Base-by-base conservation (phyloP, 371 early-diverging fungal species). In the Rhizomucor pusillus region DNA sequence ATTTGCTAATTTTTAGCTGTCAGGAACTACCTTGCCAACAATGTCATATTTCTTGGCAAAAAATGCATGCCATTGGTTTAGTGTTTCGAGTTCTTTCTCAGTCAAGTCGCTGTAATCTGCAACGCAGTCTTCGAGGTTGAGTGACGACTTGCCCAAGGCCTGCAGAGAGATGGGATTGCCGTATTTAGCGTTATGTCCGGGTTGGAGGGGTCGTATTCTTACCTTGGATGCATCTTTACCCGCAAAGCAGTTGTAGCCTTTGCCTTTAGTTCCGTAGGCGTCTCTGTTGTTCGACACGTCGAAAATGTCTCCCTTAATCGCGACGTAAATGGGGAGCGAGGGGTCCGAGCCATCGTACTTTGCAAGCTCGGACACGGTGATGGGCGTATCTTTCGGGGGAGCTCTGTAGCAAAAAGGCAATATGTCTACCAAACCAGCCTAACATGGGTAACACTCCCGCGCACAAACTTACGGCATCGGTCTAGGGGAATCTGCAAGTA, bases 171-270 rank as follows among this genome's bases (percentile, higher is more conserved):
- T 10, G 18, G 18, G 24, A 11, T 14, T 7, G 6, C n/a, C 18
- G 24, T 14, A 24, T 10, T 48, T 54, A 19, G 22, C 16, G 16
- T 20, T 13, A 19, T 40, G 37, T 1, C 23, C 19, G 25, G 11
- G 7, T 54, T 6, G 14, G 37, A 9, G 2, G 33, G 6, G 13
- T 3, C 9, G 5, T n/a, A 47, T 44, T 47, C 52, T 63, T 78
- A 85, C 85, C 70, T 73, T 77, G 25, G 85, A 85, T 9, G 91
- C 88, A 60, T 94, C 92, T 62, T 85, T 87, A 52, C 94, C 92
- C 20, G 90, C 72, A 68, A 93, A 92, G 52, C 83, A 78, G 52
- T 69, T 73, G 63, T 93, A 91, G 41, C 86, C 81, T 29, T 75
- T 74, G 18, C 79, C 87, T 29, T 29, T 29, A 29, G 78, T 75